Evolutionary conservation across 495 filamentous ascomycete species (phyloP), one percentile per base, ranked within the genome.

Genomic region (Aspergillus kassunensis): DNA sequence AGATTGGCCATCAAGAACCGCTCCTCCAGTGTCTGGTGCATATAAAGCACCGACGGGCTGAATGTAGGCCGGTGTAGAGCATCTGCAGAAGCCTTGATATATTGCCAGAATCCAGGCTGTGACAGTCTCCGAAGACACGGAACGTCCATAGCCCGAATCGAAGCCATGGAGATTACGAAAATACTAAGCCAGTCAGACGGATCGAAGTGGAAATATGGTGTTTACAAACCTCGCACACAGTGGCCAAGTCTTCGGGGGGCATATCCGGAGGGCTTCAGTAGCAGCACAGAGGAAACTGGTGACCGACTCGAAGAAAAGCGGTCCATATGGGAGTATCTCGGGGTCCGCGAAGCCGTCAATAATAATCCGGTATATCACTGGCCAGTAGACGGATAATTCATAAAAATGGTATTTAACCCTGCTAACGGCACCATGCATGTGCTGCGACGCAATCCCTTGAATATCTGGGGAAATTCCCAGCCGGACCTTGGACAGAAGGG

Each of bases 311-410:
- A 49, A 49, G 45, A 49, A 49, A n/a, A 49, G 31, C 2, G 45
- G 45, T 23, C 30, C 45, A 19, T 49, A 49, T 15, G 45, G 45
- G 7, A 49, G 45, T 4, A 49, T 7, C 15, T 42, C 2, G 62
- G 62, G 13, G 42, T 65, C 18, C 55, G 62, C 0, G 57, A 55
- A 4, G 46, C 60, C 64, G 61, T 67, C 57, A 55, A 67, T 4
- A 55, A 47, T 27, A 60, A 60, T 1, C 55, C 64, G 18, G 30
- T 41, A 49, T n/a, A 49, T 49, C 31, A 37, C 45, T 16, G 45
- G 45, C 45, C 45, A 49, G 45, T 49, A 49, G 30, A 36, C 11
- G 8, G 18, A 36, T 15, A 49, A 5, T 25, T 49, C 45, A 21
- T 49, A 37, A 15, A 49, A 13, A 16, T 34, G 29, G 15, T 25